Conservation (phyloP, 2,329 filamentous ascomycete genomes). For the Fusarium sp. region DNA sequence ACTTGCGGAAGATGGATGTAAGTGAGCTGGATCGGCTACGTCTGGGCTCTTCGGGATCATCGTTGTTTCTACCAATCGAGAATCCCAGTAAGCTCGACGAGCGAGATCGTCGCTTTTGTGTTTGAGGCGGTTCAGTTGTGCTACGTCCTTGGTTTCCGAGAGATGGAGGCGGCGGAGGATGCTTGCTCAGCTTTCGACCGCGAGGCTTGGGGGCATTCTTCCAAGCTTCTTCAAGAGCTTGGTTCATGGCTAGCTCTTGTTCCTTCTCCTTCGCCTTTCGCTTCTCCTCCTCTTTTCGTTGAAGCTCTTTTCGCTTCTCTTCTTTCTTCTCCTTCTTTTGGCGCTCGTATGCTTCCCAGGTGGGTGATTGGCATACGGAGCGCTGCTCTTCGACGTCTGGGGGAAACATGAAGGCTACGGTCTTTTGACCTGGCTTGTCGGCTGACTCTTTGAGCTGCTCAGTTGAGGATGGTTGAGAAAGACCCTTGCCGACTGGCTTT, state of each 20-base stretch:
- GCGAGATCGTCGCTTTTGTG: conserved; percentile 44
- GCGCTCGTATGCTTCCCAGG: conserved; percentile 69
- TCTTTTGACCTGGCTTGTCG: conserved; percentile 47
- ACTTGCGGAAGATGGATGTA: conserved; percentile 51
- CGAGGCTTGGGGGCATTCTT: conserved; percentile 42
- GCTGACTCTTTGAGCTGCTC: conserved; percentile 22
- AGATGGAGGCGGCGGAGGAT: conserved; percentile 44
- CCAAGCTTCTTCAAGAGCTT: conserved; percentile 42
- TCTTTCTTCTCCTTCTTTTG: conserved; percentile 67
- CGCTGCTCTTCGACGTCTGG: conserved; percentile 48
- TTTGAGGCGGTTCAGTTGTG: conserved; percentile 29
- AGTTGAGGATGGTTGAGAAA: conserved; percentile 17
- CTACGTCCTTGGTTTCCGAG: conserved; percentile 32
- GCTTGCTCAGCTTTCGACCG: conserved; percentile 51
- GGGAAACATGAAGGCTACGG: conserved; percentile 51
- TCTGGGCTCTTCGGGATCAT: conserved; percentile 39
- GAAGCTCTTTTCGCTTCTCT: conserved; percentile 58
- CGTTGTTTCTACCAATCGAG: conserved; percentile 36
- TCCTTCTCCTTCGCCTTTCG: conserved; percentile 42
- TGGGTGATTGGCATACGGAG: conserved; percentile 70
- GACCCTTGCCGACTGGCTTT: conserved; percentile 30
- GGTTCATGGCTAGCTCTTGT: conserved; percentile 30
- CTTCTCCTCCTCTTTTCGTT: conserved; percentile 50
- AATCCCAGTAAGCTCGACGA: conserved; percentile 48
- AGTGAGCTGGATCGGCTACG: conserved; percentile 55